These are phyloP conservation scores for Barbatosphaeria neglecta DNA, from an alignment of 495 filamentous ascomycete genomes.

Conservation along the genomic window DNA sequence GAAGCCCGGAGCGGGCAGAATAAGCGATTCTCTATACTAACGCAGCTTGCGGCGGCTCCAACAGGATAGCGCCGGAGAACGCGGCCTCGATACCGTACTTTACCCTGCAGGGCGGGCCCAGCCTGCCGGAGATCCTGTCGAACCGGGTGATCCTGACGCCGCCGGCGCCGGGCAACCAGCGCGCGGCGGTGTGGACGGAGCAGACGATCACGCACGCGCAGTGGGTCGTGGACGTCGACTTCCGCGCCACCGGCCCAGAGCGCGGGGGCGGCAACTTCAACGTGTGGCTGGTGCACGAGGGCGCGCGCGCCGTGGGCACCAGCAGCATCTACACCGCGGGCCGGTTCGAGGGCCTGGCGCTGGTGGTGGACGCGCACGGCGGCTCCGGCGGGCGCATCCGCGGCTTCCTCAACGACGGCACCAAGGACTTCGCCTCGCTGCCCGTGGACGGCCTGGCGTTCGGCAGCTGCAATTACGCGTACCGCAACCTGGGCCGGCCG, in stretches of 20 bases:
- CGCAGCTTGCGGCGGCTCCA: background rate
- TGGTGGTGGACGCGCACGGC: constrained; percentile 81
- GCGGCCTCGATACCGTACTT: constrained; percentile 37
- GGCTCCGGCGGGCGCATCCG: constrained; percentile 70
- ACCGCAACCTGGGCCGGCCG: constrained; percentile 82
- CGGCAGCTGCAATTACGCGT: constrained; percentile 81
- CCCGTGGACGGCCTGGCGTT: constrained; percentile 80
- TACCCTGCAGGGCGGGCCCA: constrained; percentile 57
- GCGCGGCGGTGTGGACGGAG: constrained; percentile 74
- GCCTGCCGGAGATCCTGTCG: constrained; percentile 64
- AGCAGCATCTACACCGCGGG: constrained; percentile 72
- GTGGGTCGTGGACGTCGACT: constrained; percentile 77
- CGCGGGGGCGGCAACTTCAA: constrained; percentile 81
- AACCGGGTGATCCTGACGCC: constrained; percentile 91
- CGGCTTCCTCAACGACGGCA: constrained; percentile 91
- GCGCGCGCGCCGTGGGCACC: constrained; percentile 49
- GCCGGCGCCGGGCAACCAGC: constrained; percentile 70
- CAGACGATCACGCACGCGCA: constrained; percentile 45
- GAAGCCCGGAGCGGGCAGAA: background rate
- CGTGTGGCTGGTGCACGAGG: constrained; percentile 79
- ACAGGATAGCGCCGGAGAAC: constrained; percentile 32
- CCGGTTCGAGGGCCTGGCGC: constrained; percentile 73
- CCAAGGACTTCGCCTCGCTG: constrained; percentile 65
- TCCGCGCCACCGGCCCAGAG: constrained; percentile 78
- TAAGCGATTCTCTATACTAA: background rate